phyloP scores from a whole-genome alignment of 495 filamentous ascomycete species.

The Oidiodendron maius region DNA sequence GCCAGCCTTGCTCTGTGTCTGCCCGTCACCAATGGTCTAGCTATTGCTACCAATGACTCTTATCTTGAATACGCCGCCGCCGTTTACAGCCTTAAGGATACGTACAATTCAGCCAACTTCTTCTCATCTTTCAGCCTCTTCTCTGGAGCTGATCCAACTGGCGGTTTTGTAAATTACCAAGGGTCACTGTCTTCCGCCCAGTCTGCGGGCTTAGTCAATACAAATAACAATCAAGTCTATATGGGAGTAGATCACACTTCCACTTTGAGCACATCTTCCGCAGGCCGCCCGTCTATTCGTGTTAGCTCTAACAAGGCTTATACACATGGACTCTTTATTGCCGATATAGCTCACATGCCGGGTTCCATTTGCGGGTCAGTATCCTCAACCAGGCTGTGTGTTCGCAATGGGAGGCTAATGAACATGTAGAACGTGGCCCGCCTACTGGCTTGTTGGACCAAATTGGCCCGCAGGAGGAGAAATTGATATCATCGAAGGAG shows the following conservation, averaged over 20 bases:
- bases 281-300: slow-evolving; percentile 63
- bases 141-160: slow-evolving; percentile 53
- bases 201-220: slow-evolving; percentile 34
- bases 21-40: background rate
- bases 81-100: slow-evolving; percentile 28
- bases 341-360: slow-evolving; percentile 75
- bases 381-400: slow-evolving; percentile 26
- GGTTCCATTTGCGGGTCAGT: slow-evolving; percentile 50
- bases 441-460: slow-evolving; percentile 49
- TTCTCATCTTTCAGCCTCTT: slow-evolving; percentile 51
- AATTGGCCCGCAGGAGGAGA: slow-evolving; percentile 76
- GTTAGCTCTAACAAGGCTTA: slow-evolving; percentile 63
- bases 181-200: slow-evolving; percentile 23
- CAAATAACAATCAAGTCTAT: slow-evolving; percentile 49
- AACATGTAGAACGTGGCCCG: slow-evolving; percentile 19
- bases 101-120: slow-evolving; percentile 40
- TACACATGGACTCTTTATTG: slow-evolving; percentile 63
- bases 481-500: slow-evolving; percentile 89
- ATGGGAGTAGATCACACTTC: slow-evolving; percentile 46
- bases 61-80: slow-evolving; percentile 5
- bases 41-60: slow-evolving; percentile 1
- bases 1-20: background rate
- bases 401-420: too few species aligned
- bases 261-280: slow-evolving; percentile 7
- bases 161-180: slow-evolving; percentile 62